A percentile compares a stretch with the other conserved stretches of the same genome.
Conservation (phyloP, 2,329 filamentous ascomycete species). For the Trichoderma sp. region DNA sequence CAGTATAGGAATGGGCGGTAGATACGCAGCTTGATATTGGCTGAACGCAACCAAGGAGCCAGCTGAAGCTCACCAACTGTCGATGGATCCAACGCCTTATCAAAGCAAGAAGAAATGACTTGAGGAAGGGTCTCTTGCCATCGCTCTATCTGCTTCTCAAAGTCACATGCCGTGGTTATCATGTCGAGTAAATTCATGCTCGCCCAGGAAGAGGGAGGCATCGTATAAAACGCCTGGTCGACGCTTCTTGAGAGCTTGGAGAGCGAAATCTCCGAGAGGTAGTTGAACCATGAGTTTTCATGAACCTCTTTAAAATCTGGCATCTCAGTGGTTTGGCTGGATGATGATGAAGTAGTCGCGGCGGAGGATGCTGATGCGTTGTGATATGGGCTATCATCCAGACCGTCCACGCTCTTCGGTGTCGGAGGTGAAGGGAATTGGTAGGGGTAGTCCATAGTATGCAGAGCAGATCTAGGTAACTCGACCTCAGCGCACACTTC, state of each 20-base stretch:
- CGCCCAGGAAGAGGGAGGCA: neutral
- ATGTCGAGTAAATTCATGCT: neutral
- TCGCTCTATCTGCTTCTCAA: neutral
- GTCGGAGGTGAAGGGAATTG: conserved; percentile 1
- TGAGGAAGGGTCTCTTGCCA: neutral
- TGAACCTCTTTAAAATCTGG: neutral
- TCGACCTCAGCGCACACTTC: neutral
- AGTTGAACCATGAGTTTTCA: neutral
- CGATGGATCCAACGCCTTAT: neutral
- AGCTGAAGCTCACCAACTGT: neutral
- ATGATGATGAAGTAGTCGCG: neutral
- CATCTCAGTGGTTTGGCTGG: neutral
- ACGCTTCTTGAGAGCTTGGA: neutral
- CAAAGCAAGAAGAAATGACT: neutral
- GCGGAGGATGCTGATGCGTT: neutral
- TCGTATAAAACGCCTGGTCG: neutral
- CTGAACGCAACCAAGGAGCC: neutral
- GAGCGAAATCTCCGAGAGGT: neutral
- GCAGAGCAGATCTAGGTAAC: neutral
- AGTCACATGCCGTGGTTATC: neutral
- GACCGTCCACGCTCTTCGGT: neutral
- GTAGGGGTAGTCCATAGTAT: neutral
- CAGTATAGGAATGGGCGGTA: neutral
- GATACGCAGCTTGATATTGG: neutral
- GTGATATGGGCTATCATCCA: neutral